Percentiles rank a stretch among this genome's conserved stretches.
phyloP scores from a whole-genome alignment of 345 rosid genomes.

The Lepidium sativum region DNA sequence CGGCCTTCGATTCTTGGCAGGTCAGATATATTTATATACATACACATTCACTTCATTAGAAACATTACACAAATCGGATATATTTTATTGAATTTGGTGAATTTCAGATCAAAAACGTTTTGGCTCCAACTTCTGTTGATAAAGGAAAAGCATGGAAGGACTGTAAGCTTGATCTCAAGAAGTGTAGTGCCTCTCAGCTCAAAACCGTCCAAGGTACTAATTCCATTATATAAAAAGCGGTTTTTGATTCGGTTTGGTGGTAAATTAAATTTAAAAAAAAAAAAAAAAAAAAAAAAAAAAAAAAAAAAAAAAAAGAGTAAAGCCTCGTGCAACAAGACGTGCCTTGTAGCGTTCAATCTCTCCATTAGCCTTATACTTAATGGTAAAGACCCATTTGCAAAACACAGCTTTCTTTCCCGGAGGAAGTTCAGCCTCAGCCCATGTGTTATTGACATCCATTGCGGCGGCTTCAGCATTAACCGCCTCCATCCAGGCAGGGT shows the following conservation, averaged over 20 bases:
- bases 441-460: too few relatives aligned
- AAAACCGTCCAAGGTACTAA: constrained; percentile 54
- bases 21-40: constrained; percentile 26
- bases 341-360: too few relatives aligned
- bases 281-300: too few relatives aligned
- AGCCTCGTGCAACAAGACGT: too few relatives aligned
- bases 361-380: too few relatives aligned
- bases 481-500: too few relatives aligned
- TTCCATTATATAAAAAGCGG: not conserved
- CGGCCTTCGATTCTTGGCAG: constrained; percentile 96
- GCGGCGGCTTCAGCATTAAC: too few relatives aligned
- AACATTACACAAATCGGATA: not conserved
- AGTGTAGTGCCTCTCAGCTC: constrained; percentile 55
- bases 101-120: constrained; percentile 59
- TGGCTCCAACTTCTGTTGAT: constrained; percentile 74
- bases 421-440: too few relatives aligned
- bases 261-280: not conserved
- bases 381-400: too few relatives aligned
- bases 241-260: not conserved
- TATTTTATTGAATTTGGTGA: not conserved
- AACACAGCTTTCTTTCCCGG: too few relatives aligned
- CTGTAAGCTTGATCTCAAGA: constrained; percentile 61
- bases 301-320: too few relatives aligned
- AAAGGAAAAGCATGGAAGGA: constrained; percentile 51
- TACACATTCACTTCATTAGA: not conserved